Evolutionary conservation across 768 basidiomycete species (phyloP).

Genomic region (Phanerochaete sordida): DNA sequence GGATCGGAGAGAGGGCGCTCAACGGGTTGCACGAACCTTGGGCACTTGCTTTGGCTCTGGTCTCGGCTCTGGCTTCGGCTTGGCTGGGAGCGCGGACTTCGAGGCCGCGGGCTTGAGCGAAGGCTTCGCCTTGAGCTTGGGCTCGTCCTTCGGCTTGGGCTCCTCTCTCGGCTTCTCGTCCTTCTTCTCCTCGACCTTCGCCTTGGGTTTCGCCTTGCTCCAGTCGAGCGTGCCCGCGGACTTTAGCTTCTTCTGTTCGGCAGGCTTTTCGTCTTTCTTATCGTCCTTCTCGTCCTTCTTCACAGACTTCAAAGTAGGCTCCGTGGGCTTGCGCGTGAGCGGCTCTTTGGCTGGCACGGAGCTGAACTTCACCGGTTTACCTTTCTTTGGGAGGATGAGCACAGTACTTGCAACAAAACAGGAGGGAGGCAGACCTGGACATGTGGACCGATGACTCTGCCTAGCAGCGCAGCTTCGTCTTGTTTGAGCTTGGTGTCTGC

Average conservation of each 20-base stretch:
- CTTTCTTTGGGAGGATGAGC: slow-evolving; percentile 8
- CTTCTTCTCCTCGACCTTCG: slow-evolving; percentile 15
- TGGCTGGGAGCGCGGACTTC: background rate
- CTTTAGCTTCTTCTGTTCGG: slow-evolving; percentile 19
- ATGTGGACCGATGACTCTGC: slow-evolving; percentile 25
- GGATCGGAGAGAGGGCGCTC: background rate
- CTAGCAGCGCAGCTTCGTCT: slow-evolving; percentile 19
- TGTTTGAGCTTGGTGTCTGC: slow-evolving; percentile 27
- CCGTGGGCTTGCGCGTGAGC: slow-evolving; percentile 3
- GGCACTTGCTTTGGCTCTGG: background rate
- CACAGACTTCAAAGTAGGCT: slow-evolving; percentile 6
- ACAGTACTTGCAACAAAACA: background rate
- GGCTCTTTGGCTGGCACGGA: slow-evolving; percentile 12
- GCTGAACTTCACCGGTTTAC: slow-evolving; percentile 13
- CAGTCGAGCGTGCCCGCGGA: slow-evolving; percentile 56
- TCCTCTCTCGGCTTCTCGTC: slow-evolving; percentile 11
- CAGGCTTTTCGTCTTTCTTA: slow-evolving; percentile 11
- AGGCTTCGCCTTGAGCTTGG: background rate
- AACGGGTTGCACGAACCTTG: slow-evolving; percentile 3
- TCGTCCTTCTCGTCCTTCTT: slow-evolving; percentile 20
- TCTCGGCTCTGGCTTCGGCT: no score
- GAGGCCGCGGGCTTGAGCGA: background rate
- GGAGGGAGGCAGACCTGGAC: slow-evolving; percentile 19
- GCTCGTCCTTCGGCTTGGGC: slow-evolving; percentile 14
- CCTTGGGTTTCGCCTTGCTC: slow-evolving; percentile 53